Conservation (phyloP, 208 protist species). For the Leishmania gerbilli region DNA sequence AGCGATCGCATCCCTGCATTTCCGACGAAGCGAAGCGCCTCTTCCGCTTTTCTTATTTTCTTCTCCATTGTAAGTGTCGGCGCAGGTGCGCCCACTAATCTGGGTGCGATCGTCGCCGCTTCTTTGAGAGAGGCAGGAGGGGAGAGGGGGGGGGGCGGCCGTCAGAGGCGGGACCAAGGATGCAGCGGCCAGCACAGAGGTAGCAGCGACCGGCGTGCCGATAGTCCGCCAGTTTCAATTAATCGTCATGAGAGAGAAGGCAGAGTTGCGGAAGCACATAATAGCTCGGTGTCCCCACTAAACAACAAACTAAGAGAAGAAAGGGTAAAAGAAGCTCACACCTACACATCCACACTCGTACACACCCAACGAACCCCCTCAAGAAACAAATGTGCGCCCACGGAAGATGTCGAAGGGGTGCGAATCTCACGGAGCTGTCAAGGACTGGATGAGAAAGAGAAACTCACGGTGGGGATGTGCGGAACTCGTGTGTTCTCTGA, state of each 20-base stretch:
- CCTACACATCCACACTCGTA: background rate
- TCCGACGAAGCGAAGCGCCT: background rate
- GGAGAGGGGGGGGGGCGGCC: background rate
- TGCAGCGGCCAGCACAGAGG: background rate
- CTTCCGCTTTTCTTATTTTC: background rate
- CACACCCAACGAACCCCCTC: background rate
- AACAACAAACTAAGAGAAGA: background rate
- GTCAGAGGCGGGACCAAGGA: background rate
- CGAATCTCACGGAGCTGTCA: background rate
- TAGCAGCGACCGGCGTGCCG: background rate
- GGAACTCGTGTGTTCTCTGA: background rate
- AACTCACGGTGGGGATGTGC: background rate
- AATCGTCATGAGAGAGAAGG: background rate
- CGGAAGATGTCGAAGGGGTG: background rate
- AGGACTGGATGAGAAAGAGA: too few species aligned
- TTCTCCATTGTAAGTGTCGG: background rate
- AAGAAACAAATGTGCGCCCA: background rate
- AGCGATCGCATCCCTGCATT: background rate
- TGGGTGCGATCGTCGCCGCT: background rate
- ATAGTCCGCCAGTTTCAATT: background rate
- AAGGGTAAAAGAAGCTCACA: background rate
- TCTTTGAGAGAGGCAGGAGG: background rate
- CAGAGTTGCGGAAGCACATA: background rate
- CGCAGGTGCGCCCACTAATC: background rate
- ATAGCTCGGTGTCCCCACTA: background rate